phyloP scores from a whole-genome alignment of 192 early-diverging fungal genomes.

The Linnemannia schmuckeri region DNA sequence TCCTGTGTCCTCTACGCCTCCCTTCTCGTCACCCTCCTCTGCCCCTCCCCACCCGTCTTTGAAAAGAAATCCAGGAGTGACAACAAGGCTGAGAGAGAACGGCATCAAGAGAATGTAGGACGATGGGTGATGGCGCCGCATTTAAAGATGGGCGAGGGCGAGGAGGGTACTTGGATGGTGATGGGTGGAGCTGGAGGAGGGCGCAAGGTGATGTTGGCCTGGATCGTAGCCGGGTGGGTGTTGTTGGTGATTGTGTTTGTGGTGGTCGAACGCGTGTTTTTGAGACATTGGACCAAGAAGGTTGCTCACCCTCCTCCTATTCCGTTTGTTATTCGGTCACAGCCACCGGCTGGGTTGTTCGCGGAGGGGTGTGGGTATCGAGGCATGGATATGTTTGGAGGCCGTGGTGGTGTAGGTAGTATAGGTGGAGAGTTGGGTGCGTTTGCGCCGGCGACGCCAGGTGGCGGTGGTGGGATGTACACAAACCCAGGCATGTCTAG shows the following conservation, averaged over 20 bases:
- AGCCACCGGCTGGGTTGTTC: neutral
- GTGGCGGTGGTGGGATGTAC: neutral
- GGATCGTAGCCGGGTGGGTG: conserved; percentile 70
- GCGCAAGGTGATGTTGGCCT: conserved; percentile 57
- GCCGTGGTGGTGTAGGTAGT: neutral
- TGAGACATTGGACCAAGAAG: conserved; percentile 34
- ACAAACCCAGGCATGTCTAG: neutral
- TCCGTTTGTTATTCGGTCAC: neutral
- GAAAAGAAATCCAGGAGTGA: neutral
- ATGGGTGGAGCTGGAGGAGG: conserved; percentile 31
- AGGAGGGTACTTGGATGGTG: conserved; percentile 7
- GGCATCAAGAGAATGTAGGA: conserved; percentile 31
- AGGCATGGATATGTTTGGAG: neutral
- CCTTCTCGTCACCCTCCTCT: conserved; percentile 74
- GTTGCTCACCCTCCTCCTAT: neutral
- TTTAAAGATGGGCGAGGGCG: conserved; percentile 24
- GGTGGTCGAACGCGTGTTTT: conserved; percentile 29
- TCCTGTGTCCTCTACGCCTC: conserved; percentile 79
- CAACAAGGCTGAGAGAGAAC: conserved; percentile 53
- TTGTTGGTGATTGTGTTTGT: conserved; percentile 72
- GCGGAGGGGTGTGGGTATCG: neutral
- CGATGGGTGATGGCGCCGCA: conserved; percentile 46
- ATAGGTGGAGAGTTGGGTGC: neutral
- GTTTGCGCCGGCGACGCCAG: neutral
- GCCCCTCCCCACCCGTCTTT: conserved; percentile 55